These are phyloP conservation scores for Stipa capillata DNA, from an alignment of 176 grass and related monocot species.

Conservation along the genomic window DNA sequence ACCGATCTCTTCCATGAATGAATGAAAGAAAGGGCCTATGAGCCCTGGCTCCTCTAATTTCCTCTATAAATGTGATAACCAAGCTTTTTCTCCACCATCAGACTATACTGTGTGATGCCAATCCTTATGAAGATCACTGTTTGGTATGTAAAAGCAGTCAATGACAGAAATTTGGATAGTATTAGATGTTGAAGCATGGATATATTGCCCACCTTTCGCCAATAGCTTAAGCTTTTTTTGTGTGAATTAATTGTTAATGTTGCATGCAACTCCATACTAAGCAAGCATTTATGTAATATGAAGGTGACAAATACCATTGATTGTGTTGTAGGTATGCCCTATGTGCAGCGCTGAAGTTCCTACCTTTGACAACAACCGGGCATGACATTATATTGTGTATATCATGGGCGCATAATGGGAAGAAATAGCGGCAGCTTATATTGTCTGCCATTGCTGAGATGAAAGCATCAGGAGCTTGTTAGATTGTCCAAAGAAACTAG, in stretches of 20 bases:
- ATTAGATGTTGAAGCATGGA: neutral
- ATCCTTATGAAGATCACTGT: neutral
- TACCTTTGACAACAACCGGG: conserved; percentile 24
- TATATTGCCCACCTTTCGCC: neutral
- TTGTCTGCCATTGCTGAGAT: neutral
- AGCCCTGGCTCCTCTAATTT: neutral
- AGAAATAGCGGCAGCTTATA: neutral
- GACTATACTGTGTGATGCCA: neutral
- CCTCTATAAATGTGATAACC: neutral
- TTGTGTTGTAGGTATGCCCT: conserved; percentile 51
- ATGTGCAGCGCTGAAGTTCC: conserved; percentile 75
- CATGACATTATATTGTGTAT: conserved; percentile 6
- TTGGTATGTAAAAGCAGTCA: neutral
- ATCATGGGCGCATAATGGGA: neutral
- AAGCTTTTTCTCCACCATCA: neutral
- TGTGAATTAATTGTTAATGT: neutral
- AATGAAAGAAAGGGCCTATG: neutral
- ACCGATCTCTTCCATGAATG: neutral
- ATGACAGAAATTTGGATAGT: neutral
- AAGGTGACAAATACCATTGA: neutral
- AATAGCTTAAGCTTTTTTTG: neutral
- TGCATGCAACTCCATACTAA: neutral
- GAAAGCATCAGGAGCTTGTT: neutral
- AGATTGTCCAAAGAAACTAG: neutral
- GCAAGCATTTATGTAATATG: neutral